Conservation (phyloP, 768 basidiomycete species). For the Albatrellus ellisii region DNA sequence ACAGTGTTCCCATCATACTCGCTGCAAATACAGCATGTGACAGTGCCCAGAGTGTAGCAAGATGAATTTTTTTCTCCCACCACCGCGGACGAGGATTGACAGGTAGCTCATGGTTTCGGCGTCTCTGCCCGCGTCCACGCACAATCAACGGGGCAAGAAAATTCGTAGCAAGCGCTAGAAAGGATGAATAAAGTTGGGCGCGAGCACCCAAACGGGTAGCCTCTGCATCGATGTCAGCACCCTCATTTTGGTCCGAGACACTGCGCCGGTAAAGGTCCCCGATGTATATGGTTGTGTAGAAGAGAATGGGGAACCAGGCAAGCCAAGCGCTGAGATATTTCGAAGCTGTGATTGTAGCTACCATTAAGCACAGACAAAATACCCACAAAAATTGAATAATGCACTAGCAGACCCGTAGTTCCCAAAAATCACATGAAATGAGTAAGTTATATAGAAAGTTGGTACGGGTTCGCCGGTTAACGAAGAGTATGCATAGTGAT, state of each 20-base stretch:
- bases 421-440: no score
- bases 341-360: neutral
- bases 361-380: neutral
- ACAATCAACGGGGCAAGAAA: conserved; percentile 61
- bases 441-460: no score
- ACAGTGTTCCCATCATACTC: conserved; percentile 82
- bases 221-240: conserved; percentile 37
- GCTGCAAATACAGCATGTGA: conserved; percentile 61
- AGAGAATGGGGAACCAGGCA: conserved; percentile 87
- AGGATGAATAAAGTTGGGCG: conserved; percentile 67
- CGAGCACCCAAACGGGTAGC: conserved; percentile 76
- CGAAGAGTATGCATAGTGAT: neutral
- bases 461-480: no score
- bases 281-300: conserved; percentile 80
- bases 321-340: conserved; percentile 54
- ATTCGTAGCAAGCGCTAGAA: conserved; percentile 56
- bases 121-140: neutral
- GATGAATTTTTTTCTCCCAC: conserved; percentile 31
- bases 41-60: conserved; percentile 66
- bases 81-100: no score
- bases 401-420: conserved; percentile 43
- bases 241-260: conserved; percentile 13
- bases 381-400: conserved; percentile 72
- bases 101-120: neutral
- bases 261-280: conserved; percentile 68